Percentiles rank a stretch among this genome's conserved stretches.
Evolutionary conservation across 495 filamentous ascomycete genomes (phyloP).

Genomic region (Penicillium subrubescens): DNA sequence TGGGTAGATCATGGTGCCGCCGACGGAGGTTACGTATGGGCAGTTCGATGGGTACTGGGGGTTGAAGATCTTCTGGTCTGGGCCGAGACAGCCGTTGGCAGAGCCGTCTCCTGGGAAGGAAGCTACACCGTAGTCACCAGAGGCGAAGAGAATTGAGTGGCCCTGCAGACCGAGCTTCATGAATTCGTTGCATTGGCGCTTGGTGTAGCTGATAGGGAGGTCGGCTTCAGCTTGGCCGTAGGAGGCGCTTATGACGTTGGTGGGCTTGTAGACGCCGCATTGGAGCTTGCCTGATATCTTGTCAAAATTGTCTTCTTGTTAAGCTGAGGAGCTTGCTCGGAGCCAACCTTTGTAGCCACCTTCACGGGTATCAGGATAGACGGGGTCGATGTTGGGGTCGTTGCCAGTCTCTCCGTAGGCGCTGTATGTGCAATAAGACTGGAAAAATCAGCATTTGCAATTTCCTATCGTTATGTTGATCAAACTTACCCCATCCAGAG

Average conservation of each 20-base stretch:
- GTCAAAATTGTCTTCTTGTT: background rate
- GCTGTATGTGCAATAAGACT: slow-evolving; percentile 34
- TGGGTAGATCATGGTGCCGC: slow-evolving; percentile 49
- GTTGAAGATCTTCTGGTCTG: slow-evolving; percentile 47
- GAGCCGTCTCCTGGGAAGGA: slow-evolving; percentile 39
- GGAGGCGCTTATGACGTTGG: slow-evolving; percentile 64
- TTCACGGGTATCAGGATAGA: slow-evolving; percentile 55
- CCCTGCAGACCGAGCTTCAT: slow-evolving; percentile 69
- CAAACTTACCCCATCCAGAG: slow-evolving; percentile 52
- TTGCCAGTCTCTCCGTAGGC: slow-evolving; percentile 53
- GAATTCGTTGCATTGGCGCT: slow-evolving; percentile 60
- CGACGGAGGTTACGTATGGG: slow-evolving; percentile 55
- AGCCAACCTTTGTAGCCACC: slow-evolving; percentile 55
- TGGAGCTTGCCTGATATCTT: slow-evolving; percentile 41
- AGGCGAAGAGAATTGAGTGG: slow-evolving; percentile 60
- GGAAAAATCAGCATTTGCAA: background rate
- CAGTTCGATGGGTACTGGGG: slow-evolving; percentile 54
- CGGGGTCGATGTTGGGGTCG: slow-evolving; percentile 42
- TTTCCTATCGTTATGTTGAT: background rate
- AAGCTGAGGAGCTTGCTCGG: background rate
- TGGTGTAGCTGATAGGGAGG: slow-evolving; percentile 52
- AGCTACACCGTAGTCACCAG: slow-evolving; percentile 61
- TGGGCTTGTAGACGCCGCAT: slow-evolving; percentile 63
- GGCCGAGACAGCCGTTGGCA: slow-evolving; percentile 39
- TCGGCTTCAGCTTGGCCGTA: slow-evolving; percentile 58